A percentile compares a stretch with the other conserved stretches of the same genome.
Conservation (phyloP, 495 filamentous ascomycete species). For the Annulohypoxylon maeteangense region DNA sequence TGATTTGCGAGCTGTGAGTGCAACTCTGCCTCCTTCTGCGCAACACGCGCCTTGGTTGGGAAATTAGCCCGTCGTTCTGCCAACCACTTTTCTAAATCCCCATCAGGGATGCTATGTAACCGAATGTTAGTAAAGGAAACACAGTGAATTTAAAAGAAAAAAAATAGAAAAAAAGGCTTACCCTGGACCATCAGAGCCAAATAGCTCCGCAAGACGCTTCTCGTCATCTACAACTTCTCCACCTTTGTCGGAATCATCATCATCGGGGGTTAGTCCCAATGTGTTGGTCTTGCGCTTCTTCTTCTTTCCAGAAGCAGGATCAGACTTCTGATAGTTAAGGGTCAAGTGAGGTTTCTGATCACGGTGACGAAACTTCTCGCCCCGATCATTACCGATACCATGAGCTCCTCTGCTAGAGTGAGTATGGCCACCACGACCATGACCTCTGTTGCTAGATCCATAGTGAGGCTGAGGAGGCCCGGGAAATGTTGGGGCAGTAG, state of each 20-base stretch:
- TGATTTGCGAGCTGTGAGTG: slow-evolving; percentile 27
- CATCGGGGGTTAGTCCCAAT: slow-evolving; percentile 80
- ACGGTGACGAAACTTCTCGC: slow-evolving; percentile 59
- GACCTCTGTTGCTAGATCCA: slow-evolving; percentile 55
- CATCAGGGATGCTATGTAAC: slow-evolving; percentile 67
- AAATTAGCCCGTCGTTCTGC: slow-evolving; percentile 80
- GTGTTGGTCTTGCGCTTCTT: slow-evolving; percentile 82
- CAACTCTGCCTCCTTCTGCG: slow-evolving; percentile 54
- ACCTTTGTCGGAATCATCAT: slow-evolving; percentile 77
- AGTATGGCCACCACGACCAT: slow-evolving; percentile 58
- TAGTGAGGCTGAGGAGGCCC: slow-evolving; percentile 54
- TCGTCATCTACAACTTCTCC: slow-evolving; percentile 72
- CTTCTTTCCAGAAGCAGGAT: slow-evolving; percentile 71
- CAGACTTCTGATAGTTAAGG: slow-evolving; percentile 68
- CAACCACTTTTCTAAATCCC: slow-evolving; percentile 75
- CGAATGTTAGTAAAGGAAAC: slow-evolving; percentile 23
- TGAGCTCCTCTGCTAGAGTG: slow-evolving; percentile 58
- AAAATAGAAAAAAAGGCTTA: slow-evolving; percentile 38
- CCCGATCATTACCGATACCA: slow-evolving; percentile 62
- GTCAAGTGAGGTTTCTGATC: slow-evolving; percentile 50
- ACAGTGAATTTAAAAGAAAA: slow-evolving; percentile 11
- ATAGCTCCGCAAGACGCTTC: slow-evolving; percentile 74
- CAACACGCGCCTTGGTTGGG: slow-evolving; percentile 75
- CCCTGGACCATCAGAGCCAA: slow-evolving; percentile 59
- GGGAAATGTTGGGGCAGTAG: slow-evolving; percentile 46